These are phyloP conservation scores for Fraxinus angustifolia DNA, from an alignment of 305 asterid genomes.

Conservation along the genomic window DNA sequence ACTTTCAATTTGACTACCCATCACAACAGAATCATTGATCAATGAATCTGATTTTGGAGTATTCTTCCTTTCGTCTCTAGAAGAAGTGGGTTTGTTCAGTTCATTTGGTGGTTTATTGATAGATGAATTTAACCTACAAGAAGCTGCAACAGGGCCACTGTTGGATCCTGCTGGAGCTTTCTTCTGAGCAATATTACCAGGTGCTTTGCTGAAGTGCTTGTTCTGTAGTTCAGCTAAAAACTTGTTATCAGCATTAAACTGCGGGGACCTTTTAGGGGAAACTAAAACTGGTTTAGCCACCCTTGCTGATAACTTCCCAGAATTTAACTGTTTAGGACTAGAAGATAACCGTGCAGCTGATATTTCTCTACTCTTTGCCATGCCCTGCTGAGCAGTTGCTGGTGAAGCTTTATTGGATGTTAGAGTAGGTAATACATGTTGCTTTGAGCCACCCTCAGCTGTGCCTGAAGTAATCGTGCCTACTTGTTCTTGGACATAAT, in stretches of 20 bases:
- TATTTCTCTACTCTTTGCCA: conserved; percentile 41
- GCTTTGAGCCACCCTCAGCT: conserved; percentile 37
- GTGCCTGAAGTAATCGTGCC: conserved; percentile 33
- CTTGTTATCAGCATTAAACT: conserved; percentile 32
- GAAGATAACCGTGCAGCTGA: conserved; percentile 26
- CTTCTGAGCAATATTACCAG: conserved; percentile 35
- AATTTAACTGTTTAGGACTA: conserved; percentile 35
- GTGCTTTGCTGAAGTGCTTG: conserved; percentile 37
- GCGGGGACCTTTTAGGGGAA: conserved; percentile 54
- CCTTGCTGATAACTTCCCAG: conserved; percentile 33
- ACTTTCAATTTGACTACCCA: conserved; percentile 38
- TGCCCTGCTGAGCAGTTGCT: conserved; percentile 39
- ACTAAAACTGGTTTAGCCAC: conserved; percentile 40
- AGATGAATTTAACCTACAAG: conserved; percentile 34
- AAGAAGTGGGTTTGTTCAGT: conserved; percentile 46
- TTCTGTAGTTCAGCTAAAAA: conserved; percentile 38
- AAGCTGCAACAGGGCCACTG: conserved; percentile 29
- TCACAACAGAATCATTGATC: conserved; percentile 34
- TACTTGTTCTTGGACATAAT: conserved; percentile 25
- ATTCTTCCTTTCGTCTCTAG: conserved; percentile 50
- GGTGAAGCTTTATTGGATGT: conserved; percentile 27
- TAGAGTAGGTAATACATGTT: conserved; percentile 33
- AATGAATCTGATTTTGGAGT: conserved; percentile 43
- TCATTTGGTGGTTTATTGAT: conserved; percentile 45
- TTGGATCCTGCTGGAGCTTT: conserved; percentile 37